Percentiles rank a stretch among this genome's conserved stretches.
Conservation (phyloP, 1,284 basidiomycete species). For the Melampsora occidentalis region DNA sequence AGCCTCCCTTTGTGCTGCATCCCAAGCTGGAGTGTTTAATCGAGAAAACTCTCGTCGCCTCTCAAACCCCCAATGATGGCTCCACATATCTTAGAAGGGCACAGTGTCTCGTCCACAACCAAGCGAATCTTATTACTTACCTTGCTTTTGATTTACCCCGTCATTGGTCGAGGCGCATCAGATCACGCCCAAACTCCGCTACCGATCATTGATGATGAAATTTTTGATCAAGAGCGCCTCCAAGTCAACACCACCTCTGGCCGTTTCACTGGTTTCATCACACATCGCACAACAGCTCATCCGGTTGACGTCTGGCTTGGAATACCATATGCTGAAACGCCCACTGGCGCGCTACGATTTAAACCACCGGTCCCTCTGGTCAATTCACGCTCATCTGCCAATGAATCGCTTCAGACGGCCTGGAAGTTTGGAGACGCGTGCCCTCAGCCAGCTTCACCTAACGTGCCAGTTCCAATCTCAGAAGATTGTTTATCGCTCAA, state of each 20-base stretch:
- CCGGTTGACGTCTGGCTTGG: conserved; percentile 65
- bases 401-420: conserved; percentile 56
- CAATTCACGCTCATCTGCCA: conserved; percentile 51
- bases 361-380: conserved; percentile 62
- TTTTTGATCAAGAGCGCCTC: conserved; percentile 3
- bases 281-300: conserved; percentile 54
- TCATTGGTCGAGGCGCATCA: not conserved
- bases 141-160: not conserved
- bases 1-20: too few relatives aligned
- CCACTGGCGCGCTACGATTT: conserved; percentile 61
- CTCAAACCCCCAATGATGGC: too few relatives aligned
- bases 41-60: too few relatives aligned
- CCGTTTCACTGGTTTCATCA: conserved; percentile 17
- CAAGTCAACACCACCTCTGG: conserved; percentile 26
- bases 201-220: not conserved
- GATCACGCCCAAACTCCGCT: not conserved
- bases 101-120: too few relatives aligned
- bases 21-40: too few relatives aligned
- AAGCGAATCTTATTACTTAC: not conserved
- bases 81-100: too few relatives aligned
- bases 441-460: conserved; percentile 58
- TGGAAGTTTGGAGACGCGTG: conserved; percentile 62
- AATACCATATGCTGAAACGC: conserved; percentile 67
- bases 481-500: conserved; percentile 61
- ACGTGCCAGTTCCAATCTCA: conserved; percentile 63